phyloP scores from a whole-genome alignment of 805 yeast species.

The Peterozyma toletana region DNA sequence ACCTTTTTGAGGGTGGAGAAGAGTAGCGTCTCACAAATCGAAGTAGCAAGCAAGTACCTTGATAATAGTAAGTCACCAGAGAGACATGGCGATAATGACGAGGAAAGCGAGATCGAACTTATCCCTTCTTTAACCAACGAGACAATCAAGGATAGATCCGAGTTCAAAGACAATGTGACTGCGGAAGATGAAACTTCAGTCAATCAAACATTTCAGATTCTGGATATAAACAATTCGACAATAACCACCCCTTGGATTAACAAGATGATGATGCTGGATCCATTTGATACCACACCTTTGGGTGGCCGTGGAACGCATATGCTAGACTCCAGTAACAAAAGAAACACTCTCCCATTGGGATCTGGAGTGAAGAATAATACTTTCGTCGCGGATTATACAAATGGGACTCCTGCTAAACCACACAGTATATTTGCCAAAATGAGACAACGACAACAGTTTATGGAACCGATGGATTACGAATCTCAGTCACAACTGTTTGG shows the following conservation, averaged over 20 bases:
- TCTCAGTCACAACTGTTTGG: constrained; percentile 2
- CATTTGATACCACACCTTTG: neutral
- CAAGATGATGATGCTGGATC: neutral
- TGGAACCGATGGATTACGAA: constrained; percentile 1
- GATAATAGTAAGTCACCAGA: too few species aligned
- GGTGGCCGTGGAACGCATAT: neutral
- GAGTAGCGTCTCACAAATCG: too few species aligned
- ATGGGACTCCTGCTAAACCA: neutral
- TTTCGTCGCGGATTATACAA: neutral
- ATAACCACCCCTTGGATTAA: neutral
- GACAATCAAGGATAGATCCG: too few species aligned
- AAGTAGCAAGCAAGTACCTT: too few species aligned
- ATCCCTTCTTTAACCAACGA: too few species aligned
- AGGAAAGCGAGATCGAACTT: too few species aligned
- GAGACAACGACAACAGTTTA: constrained; percentile 1
- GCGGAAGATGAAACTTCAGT: too few species aligned
- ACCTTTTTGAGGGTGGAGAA: too few species aligned
- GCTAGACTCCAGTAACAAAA: neutral
- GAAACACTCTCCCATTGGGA: neutral
- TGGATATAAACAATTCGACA: neutral
- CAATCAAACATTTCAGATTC: too few species aligned
- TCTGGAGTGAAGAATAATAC: neutral
- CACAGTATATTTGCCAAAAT: constrained; percentile 1
- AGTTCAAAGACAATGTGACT: too few species aligned
- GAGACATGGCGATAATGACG: too few species aligned